Percentiles rank a stretch among this genome's conserved stretches.
phyloP scores from a whole-genome alignment of 805 yeast genomes.

The Starmera amethionina region DNA sequence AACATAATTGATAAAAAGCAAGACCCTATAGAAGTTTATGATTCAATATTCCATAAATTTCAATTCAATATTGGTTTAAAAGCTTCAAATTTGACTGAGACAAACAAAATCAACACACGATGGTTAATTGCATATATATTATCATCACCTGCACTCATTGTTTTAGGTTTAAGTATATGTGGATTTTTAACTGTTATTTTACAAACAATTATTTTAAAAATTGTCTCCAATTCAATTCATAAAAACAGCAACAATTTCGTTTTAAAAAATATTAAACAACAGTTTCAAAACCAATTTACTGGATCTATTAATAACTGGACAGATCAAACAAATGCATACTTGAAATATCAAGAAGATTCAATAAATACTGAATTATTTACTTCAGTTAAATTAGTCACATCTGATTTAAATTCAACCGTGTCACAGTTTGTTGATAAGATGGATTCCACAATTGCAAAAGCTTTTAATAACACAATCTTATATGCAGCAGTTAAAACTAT shows the following conservation, averaged over 20 bases:
- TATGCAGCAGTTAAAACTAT: slow-evolving; percentile 53
- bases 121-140: slow-evolving; percentile 35
- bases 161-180: slow-evolving; percentile 43
- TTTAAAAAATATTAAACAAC: slow-evolving; percentile 1
- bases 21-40: slow-evolving; percentile 15
- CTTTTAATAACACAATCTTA: slow-evolving; percentile 63
- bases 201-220: slow-evolving; percentile 40
- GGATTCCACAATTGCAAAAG: slow-evolving; percentile 44
- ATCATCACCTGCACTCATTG: slow-evolving; percentile 39
- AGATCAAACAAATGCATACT: slow-evolving; percentile 41
- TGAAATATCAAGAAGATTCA: slow-evolving; percentile 35
- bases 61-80: slow-evolving; percentile 14
- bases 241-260: slow-evolving; percentile 7
- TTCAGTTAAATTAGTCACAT: slow-evolving; percentile 49
- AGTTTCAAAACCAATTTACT: slow-evolving; percentile 16
- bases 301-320: slow-evolving; percentile 39
- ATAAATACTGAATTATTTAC: slow-evolving; percentile 63
- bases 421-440: slow-evolving; percentile 45
- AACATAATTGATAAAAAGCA: slow-evolving; percentile 1
- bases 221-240: slow-evolving; percentile 13
- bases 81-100: slow-evolving; percentile 4
- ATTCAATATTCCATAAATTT: slow-evolving; percentile 12
- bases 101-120: slow-evolving; percentile 15
- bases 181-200: slow-evolving; percentile 46
- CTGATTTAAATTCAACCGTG: slow-evolving; percentile 51